Conservation (phyloP, 1,139 yeast genomes). For the Geotrichum europaeum region DNA sequence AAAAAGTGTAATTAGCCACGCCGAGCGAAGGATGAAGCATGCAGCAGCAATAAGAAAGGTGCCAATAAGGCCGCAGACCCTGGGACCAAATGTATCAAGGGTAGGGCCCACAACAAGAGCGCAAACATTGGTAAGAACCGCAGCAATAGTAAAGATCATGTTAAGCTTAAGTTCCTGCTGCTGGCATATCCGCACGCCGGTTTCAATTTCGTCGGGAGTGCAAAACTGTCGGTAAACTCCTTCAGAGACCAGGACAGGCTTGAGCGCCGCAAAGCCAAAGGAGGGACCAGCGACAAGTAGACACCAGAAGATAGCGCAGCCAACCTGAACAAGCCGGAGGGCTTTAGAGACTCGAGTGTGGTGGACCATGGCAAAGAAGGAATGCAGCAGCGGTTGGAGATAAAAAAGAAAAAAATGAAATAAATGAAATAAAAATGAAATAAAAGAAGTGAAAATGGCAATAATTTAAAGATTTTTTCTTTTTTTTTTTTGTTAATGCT, state of each 20-base stretch:
- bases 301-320: slow-evolving; percentile 81
- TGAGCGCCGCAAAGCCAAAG: slow-evolving; percentile 87
- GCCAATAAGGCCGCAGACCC: slow-evolving; percentile 72
- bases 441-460: background rate
- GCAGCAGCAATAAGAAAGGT: slow-evolving; percentile 52
- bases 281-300: slow-evolving; percentile 87
- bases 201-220: slow-evolving; percentile 28
- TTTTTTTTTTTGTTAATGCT: background rate
- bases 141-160: slow-evolving; percentile 76
- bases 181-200: slow-evolving; percentile 42
- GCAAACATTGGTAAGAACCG: slow-evolving; percentile 78
- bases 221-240: slow-evolving; percentile 70
- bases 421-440: background rate
- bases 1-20: slow-evolving; percentile 33
- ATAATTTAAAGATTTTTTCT: background rate
- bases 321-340: slow-evolving; percentile 44
- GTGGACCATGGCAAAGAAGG: slow-evolving; percentile 10
- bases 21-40: slow-evolving; percentile 43
- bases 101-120: slow-evolving; percentile 78
- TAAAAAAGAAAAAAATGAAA: background rate
- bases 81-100: slow-evolving; percentile 74
- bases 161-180: slow-evolving; percentile 78
- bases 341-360: slow-evolving; percentile 14
- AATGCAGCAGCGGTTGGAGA: background rate
- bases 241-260: slow-evolving; percentile 69